phyloP scores from a whole-genome alignment of 1,139 yeast genomes.

The Blastobotrys serpentis region DNA sequence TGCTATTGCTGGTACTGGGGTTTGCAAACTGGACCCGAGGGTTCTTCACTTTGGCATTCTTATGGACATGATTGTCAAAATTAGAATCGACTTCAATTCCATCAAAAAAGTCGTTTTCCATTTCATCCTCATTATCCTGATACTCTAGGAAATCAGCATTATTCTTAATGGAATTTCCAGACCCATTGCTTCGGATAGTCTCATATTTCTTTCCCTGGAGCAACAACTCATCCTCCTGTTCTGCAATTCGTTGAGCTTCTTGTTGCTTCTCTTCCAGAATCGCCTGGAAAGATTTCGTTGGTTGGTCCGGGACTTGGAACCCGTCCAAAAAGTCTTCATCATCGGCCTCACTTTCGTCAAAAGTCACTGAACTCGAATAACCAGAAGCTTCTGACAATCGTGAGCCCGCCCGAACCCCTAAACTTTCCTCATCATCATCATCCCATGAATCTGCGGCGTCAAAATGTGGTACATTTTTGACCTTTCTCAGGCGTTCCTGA shows the following conservation, averaged over 20 bases:
- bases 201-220: constrained; percentile 23
- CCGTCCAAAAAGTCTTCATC: constrained; percentile 22
- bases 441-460: constrained; percentile 21
- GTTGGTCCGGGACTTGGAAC: constrained; percentile 19
- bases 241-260: constrained; percentile 22
- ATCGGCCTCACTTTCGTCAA: constrained; percentile 24
- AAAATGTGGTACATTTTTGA: constrained; percentile 14
- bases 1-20: background rate
- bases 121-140: constrained; percentile 27
- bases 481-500: constrained; percentile 17
- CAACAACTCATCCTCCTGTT: constrained; percentile 21
- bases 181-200: constrained; percentile 25
- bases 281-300: constrained; percentile 15
- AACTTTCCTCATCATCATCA: constrained; percentile 24
- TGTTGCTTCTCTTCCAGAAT: constrained; percentile 18
- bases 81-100: constrained; percentile 20
- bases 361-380: constrained; percentile 18
- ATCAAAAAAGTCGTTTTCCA: constrained; percentile 22
- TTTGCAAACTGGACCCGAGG: constrained; percentile 7
- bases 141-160: constrained; percentile 11
- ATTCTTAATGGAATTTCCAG: constrained; percentile 18
- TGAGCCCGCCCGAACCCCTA: constrained; percentile 24
- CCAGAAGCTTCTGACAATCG: constrained; percentile 23
- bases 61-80: constrained; percentile 10
- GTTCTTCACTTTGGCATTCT: constrained; percentile 8